These are phyloP conservation scores for Batkoa obscura DNA, from an alignment of 371 early-diverging fungal species.

Conservation along the genomic window DNA sequence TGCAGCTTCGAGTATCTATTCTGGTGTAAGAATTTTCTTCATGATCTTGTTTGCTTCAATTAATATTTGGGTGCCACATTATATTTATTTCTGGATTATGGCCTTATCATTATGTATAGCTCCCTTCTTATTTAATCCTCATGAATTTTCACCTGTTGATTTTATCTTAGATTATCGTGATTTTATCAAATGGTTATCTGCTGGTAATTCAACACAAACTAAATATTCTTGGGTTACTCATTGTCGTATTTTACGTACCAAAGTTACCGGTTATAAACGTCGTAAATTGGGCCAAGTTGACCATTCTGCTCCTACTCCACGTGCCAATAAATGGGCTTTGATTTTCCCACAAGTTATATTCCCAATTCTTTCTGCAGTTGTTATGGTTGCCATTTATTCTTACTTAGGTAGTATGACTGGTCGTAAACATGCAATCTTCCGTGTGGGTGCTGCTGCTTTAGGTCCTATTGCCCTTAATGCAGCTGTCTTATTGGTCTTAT, in stretches of 20 bases:
- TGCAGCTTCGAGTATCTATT: constrained; percentile 53
- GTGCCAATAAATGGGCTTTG: constrained; percentile 43
- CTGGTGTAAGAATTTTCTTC: constrained; percentile 47
- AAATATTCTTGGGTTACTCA: constrained; percentile 63
- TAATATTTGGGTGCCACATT: constrained; percentile 48
- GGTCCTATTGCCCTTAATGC: constrained; percentile 56
- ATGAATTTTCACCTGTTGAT: constrained; percentile 50
- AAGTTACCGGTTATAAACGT: constrained; percentile 67
- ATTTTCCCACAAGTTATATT: constrained; percentile 51
- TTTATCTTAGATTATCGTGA: constrained; percentile 63
- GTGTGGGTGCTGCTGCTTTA: constrained; percentile 38
- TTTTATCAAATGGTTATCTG: constrained; percentile 60
- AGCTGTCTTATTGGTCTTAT: constrained; percentile 38
- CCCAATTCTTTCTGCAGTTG: constrained; percentile 40
- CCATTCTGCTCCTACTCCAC: constrained; percentile 33
- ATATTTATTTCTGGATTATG: constrained; percentile 74
- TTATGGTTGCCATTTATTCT: constrained; percentile 38
- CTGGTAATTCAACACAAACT: constrained; percentile 50
- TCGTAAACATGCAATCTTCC: constrained; percentile 24
- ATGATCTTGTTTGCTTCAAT: constrained; percentile 56
- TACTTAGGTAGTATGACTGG: constrained; percentile 29
- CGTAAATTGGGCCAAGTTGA: constrained; percentile 35
- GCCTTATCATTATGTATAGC: constrained; percentile 51
- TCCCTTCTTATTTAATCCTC: constrained; percentile 71
- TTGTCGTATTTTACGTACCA: constrained; percentile 46